These are phyloP conservation scores for Oldenlandia corymbosa DNA, from an alignment of 257 asterid genomes.

Conservation along the genomic window DNA sequence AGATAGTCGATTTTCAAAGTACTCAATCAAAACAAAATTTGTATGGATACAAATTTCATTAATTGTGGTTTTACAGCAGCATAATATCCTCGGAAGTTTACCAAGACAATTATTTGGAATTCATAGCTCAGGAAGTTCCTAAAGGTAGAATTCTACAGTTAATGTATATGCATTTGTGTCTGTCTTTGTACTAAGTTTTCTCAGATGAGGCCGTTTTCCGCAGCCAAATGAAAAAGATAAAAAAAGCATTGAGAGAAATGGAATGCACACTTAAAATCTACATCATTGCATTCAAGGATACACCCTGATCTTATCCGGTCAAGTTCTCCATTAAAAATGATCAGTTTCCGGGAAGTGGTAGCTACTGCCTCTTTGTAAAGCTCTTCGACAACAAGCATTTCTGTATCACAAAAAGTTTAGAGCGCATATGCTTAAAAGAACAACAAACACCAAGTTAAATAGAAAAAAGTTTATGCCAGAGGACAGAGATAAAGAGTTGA, in stretches of 20 bases:
- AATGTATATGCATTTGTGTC: not conserved
- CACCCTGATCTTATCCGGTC: conserved; percentile 97
- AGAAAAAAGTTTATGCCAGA: not conserved
- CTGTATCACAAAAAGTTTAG: conserved; percentile 28
- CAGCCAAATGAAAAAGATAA: not conserved
- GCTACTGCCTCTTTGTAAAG: conserved; percentile 76
- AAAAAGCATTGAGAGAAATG: not conserved
- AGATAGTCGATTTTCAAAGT: not conserved
- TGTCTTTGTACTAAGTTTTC: not conserved
- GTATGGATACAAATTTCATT: no score
- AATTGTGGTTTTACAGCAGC: not conserved
- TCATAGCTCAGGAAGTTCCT: not conserved
- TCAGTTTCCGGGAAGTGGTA: conserved; percentile 50
- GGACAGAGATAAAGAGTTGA: not conserved
- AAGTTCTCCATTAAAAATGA: conserved; percentile 87
- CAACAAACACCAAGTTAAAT: not conserved
- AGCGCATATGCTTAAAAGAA: not conserved
- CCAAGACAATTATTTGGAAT: no score
- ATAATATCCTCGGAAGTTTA: no score
- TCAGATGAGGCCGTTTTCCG: not conserved
- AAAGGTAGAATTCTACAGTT: not conserved
- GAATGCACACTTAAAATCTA: not conserved
- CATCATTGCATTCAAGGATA: conserved; percentile 39
- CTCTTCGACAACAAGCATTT: conserved; percentile 96
- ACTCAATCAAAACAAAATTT: no score